These are phyloP conservation scores for Linnemannia hyalina DNA, from an alignment of 192 early-diverging fungal species.

Conservation along the genomic window DNA sequence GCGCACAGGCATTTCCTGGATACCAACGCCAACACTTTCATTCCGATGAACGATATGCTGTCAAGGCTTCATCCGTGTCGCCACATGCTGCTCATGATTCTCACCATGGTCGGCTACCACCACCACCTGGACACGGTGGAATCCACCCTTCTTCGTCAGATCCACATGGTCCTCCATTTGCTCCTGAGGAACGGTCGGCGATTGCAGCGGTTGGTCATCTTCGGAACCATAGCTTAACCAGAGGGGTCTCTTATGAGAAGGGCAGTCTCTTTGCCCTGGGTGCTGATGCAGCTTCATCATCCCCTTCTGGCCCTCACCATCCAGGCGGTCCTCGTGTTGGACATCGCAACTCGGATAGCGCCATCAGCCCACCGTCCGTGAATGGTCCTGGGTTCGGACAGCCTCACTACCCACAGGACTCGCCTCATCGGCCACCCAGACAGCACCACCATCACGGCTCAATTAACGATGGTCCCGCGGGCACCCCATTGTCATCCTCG, in stretches of 20 bases:
- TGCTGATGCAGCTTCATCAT: not conserved
- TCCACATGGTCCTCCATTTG: not conserved
- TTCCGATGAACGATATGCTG: slow-evolving; percentile 1
- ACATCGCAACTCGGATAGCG: not conserved
- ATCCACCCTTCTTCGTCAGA: not conserved
- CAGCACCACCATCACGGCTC: not conserved
- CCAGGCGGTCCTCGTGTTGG: not conserved
- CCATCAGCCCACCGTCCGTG: not conserved
- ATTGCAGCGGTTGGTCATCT: slow-evolving; percentile 1
- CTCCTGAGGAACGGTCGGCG: not conserved
- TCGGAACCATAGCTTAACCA: slow-evolving; percentile 23
- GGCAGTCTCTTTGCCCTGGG: slow-evolving; percentile 6
- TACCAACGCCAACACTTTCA: slow-evolving; percentile 21
- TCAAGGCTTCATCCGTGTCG: slow-evolving; percentile 8
- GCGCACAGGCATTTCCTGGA: not conserved
- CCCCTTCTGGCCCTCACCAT: not conserved
- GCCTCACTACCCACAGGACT: not conserved
- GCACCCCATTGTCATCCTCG: not conserved
- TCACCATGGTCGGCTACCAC: slow-evolving; percentile 6
- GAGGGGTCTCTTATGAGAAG: slow-evolving; percentile 6
- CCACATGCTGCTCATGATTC: slow-evolving; percentile 16
- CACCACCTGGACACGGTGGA: not conserved
- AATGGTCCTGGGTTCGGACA: not conserved
- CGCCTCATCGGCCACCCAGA: slow-evolving; percentile 7
- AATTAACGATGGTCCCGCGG: not conserved